Percentiles rank a stretch among this genome's conserved stretches.
Conservation (phyloP, 2,329 filamentous ascomycete species). For the Pseudogymnoascus sp. region DNA sequence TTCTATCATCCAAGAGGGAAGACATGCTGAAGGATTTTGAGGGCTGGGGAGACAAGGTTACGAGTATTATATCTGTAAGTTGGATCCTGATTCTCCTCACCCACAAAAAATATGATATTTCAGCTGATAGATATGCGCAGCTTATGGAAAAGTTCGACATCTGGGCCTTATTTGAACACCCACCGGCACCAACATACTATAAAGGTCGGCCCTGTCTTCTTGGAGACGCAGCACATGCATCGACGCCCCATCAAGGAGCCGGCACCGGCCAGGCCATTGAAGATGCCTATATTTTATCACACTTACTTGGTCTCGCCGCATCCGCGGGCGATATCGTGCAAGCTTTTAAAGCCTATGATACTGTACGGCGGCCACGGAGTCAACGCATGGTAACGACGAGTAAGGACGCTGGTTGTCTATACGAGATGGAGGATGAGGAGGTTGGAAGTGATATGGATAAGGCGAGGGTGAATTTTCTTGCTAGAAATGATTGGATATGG, state of each 20-base stretch:
- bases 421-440: slow-evolving; percentile 37
- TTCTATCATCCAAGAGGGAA: slow-evolving; percentile 30
- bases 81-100: not conserved
- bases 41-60: slow-evolving; percentile 31
- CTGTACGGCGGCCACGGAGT: slow-evolving; percentile 33
- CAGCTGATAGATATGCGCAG: slow-evolving; percentile 27
- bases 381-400: slow-evolving; percentile 26
- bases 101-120: slow-evolving; percentile 17
- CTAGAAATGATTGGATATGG: slow-evolving; percentile 32
- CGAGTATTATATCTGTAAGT: slow-evolving; percentile 27
- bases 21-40: slow-evolving; percentile 32
- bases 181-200: slow-evolving; percentile 34
- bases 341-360: slow-evolving; percentile 45
- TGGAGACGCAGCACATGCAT: slow-evolving; percentile 56
- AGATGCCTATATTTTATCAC: slow-evolving; percentile 37
- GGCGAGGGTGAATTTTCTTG: slow-evolving; percentile 30
- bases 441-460: slow-evolving; percentile 30
- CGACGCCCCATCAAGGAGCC: slow-evolving; percentile 51
- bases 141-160: slow-evolving; percentile 38
- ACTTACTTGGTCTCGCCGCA: slow-evolving; percentile 37
- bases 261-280: slow-evolving; percentile 52
- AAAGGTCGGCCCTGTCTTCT: slow-evolving; percentile 40
- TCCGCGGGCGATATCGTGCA: slow-evolving; percentile 30
- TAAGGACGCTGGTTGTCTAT: slow-evolving; percentile 26
- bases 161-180: slow-evolving; percentile 42